phyloP scores from a whole-genome alignment of 208 protist species.

The Acanthamoeba triangularis region DNA sequence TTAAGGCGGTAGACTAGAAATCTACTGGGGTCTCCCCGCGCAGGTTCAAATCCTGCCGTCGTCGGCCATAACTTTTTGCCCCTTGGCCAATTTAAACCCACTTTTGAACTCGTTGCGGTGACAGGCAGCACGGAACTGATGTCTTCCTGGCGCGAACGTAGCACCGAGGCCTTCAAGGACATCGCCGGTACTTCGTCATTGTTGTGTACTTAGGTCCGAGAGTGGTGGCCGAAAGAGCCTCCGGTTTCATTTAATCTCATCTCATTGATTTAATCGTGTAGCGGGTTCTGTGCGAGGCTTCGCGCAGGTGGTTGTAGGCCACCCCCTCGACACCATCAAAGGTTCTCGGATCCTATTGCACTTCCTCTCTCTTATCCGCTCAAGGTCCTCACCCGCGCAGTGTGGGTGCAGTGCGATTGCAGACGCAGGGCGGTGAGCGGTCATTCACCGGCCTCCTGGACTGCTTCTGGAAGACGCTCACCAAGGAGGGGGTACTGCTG shows the following conservation, averaged over 20 bases:
- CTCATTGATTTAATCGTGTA: neutral
- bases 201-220: neutral
- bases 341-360: neutral
- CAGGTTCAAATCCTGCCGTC: constrained; percentile 13
- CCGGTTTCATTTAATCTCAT: neutral
- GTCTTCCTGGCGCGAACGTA: neutral
- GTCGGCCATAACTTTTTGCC: neutral
- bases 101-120: too few species aligned
- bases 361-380: neutral
- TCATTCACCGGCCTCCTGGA: constrained; percentile 26
- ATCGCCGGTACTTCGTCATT: constrained; percentile 6
- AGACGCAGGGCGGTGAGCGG: constrained; percentile 52
- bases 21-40: constrained; percentile 14
- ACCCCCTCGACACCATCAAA: constrained; percentile 71
- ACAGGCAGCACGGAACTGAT: neutral
- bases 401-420: constrained; percentile 54
- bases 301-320: constrained; percentile 62
- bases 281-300: constrained; percentile 63
- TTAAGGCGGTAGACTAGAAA: constrained; percentile 17
- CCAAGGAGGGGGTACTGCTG: constrained; percentile 67
- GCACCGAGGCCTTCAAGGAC: constrained; percentile 16
- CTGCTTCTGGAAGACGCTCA: constrained; percentile 75
- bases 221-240: too few species aligned
- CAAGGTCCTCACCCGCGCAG: neutral
- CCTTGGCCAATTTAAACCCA: too few species aligned